A percentile compares a stretch with the other conserved stretches of the same genome.
These are phyloP conservation scores for Coniferiporia sulphurascens DNA, from an alignment of 1,284 basidiomycete species.

Conservation along the genomic window DNA sequence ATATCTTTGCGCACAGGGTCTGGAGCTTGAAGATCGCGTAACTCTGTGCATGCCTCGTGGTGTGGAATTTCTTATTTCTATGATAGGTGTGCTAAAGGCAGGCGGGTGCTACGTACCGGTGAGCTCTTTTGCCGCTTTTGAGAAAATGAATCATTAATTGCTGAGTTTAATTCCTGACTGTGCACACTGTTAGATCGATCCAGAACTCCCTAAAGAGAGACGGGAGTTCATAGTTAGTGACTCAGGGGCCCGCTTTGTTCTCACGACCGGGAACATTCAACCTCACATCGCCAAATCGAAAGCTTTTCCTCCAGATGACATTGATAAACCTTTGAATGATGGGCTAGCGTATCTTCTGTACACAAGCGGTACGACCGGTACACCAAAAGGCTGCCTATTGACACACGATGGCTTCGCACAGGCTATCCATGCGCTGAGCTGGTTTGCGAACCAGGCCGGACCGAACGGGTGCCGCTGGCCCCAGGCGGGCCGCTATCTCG, in stretches of 20 bases:
- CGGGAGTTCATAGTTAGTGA: slow-evolving; percentile 45
- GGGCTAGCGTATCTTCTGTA: slow-evolving; percentile 47
- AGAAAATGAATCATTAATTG: neutral
- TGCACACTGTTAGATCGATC: slow-evolving; percentile 39
- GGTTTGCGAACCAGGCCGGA: slow-evolving; percentile 30
- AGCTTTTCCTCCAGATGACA: slow-evolving; percentile 22
- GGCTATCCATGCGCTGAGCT: slow-evolving; percentile 39
- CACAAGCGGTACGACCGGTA: slow-evolving; percentile 53
- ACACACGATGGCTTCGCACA: slow-evolving; percentile 41
- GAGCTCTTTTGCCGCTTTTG: slow-evolving; percentile 16
- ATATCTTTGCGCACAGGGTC: slow-evolving; percentile 37
- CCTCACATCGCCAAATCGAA: slow-evolving; percentile 8
- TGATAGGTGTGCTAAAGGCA: slow-evolving; percentile 45
- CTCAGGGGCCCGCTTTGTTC: slow-evolving; percentile 39
- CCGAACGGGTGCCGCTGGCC: slow-evolving; percentile 6
- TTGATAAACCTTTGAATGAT: slow-evolving; percentile 30
- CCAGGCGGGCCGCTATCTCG: slow-evolving; percentile 32
- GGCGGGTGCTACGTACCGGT: slow-evolving; percentile 55
- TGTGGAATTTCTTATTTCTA: slow-evolving; percentile 38
- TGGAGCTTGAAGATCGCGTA: slow-evolving; percentile 40
- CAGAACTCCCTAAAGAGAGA: slow-evolving; percentile 45
- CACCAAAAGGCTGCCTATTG: slow-evolving; percentile 52
- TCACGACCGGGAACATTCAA: slow-evolving; percentile 31
- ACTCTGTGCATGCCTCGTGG: slow-evolving; percentile 46
- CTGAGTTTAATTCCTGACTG: neutral